A percentile compares a stretch with the other conserved stretches of the same genome.
Evolutionary conservation across 768 basidiomycete genomes (phyloP).

Genomic region (Daedaleopsis sinensis): DNA sequence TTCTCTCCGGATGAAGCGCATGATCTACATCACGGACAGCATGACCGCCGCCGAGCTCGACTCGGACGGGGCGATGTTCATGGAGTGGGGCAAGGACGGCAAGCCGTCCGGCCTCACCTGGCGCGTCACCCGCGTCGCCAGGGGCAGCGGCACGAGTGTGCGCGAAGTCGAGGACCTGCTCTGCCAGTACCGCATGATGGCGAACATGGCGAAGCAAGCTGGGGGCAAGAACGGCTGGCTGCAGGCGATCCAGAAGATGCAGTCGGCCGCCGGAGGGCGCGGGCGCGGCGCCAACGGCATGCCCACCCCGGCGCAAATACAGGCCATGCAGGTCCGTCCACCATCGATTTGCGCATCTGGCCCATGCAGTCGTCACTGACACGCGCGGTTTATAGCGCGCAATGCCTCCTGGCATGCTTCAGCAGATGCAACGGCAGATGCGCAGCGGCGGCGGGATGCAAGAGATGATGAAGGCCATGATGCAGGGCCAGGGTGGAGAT

Average conservation of each 20-base stretch:
- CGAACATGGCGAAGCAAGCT: constrained; percentile 97
- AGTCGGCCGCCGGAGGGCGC: constrained; percentile 80
- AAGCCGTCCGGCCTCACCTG: constrained; percentile 87
- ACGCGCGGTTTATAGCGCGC: constrained; percentile 57
- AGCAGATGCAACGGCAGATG: constrained; percentile 87
- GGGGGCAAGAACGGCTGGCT: constrained; percentile 97
- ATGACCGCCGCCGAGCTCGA: constrained; percentile 95
- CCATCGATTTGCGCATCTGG: neutral
- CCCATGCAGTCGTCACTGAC: no score
- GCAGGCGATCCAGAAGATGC: constrained; percentile 92
- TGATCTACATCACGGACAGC: constrained; percentile 98
- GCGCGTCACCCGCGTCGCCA: constrained; percentile 88
- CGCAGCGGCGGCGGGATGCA: constrained; percentile 88
- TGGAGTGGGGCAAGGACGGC: constrained; percentile 81
- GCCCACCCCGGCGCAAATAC: constrained; percentile 92
- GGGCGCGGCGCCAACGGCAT: constrained; percentile 86
- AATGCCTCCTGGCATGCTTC: constrained; percentile 94
- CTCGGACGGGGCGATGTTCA: constrained; percentile 91
- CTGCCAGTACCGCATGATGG: constrained; percentile 98
- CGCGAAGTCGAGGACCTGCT: constrained; percentile 97
- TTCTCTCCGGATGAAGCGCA: constrained; percentile 87
- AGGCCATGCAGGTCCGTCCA: constrained; percentile 83
- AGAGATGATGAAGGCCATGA: constrained; percentile 98
- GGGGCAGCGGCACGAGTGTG: constrained; percentile 92
- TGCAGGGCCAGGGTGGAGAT: constrained; percentile 92